Evolutionary conservation across 352 stramenopile genomes (phyloP), one percentile per base, ranked within the genome.

Genomic region (Phytophthora ramorum): DNA sequence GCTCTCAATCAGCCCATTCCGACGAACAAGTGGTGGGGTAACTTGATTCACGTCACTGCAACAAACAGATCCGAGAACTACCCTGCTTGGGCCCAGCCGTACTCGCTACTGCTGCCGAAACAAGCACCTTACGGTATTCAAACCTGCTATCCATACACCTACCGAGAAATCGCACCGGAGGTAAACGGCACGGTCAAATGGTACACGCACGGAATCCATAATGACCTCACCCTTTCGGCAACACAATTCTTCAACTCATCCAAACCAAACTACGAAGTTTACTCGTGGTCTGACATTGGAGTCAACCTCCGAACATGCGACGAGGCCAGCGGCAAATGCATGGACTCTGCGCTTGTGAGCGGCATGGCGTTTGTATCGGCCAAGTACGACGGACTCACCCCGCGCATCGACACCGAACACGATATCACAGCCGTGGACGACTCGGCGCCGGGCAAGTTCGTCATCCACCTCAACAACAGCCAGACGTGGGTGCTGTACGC

Each of bases 401-500:
- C 85, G 0, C 65, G 68, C 10, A 76, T 92, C 55, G 63, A 75
- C 20, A 81, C 79, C 0, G 78, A 80, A 22, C 73, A 83, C 58
- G 74, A 76, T 32, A 81, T 93, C 54, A 76, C 69, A 3, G 72
- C 67, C 38, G 58, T 87, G 13, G 72, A 84, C 24, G 41, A 79
- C 28, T 63, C 66, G 16, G 52, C 57, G 6, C 54, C 76, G 7
- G 77, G 75, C 53, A 92, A 91, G 66, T 88, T 87, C 35, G 55
- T 86, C 19, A 56, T 91, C 12, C 52, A 85, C 41, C 62, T 92
- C 30, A 75, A 76, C 66, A 94, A 91, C 68, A 84, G 71, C 14
- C 82, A 91, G 60, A 89, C 72, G 30, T 94, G 86, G 86, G 79
- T 94, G n/a, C 49, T 94, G 32, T 94, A 89, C 55, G 58, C 81